Conservation (phyloP, 176 grass and related monocot species). For the Raddia guianensis region DNA sequence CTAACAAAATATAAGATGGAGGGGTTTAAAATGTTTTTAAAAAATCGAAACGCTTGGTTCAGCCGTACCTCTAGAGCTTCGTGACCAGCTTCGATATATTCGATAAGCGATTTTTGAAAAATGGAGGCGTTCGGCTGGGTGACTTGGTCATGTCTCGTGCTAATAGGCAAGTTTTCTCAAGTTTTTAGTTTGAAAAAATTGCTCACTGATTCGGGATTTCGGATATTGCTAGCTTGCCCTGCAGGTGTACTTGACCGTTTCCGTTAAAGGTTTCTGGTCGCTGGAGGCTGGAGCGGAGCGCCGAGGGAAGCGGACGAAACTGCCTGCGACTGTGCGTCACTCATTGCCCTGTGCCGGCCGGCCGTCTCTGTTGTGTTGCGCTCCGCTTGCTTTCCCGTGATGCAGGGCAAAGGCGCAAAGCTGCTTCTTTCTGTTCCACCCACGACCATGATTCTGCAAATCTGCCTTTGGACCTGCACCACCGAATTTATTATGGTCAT, state of each 20-base stretch:
- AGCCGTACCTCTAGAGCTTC: too few species aligned
- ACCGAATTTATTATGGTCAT: slow-evolving; percentile 36
- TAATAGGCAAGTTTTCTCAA: too few species aligned
- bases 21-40: too few species aligned
- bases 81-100: too few species aligned
- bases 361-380: background rate
- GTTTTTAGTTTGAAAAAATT: background rate
- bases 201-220: background rate
- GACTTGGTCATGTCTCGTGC: too few species aligned
- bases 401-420: slow-evolving; percentile 13
- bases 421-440: background rate
- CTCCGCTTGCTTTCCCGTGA: slow-evolving; percentile 40
- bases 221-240: background rate
- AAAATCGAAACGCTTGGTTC: too few species aligned
- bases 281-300: background rate
- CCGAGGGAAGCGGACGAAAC: background rate
- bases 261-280: background rate
- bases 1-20: too few species aligned
- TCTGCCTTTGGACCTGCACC: slow-evolving; percentile 30
- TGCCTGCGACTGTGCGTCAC: background rate
- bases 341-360: background rate
- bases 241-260: background rate
- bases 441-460: slow-evolving; percentile 36
- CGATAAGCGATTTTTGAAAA: too few species aligned
- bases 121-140: too few species aligned